Evolutionary conservation across 2,329 filamentous ascomycete genomes (phyloP).

Genomic region (Claviceps humidiphila): DNA sequence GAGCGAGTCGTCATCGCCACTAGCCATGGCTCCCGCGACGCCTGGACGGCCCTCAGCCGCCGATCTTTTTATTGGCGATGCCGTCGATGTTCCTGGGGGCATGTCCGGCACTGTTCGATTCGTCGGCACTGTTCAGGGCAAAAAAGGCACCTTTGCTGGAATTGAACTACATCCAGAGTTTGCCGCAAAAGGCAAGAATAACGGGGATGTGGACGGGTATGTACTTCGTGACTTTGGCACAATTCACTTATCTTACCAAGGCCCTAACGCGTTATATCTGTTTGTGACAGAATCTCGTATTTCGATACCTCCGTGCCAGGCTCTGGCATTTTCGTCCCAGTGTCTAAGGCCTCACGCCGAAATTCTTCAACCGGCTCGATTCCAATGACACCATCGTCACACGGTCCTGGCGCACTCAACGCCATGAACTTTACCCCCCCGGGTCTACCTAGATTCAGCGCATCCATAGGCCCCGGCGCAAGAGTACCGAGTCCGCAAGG

Average conservation of each 20-base stretch:
- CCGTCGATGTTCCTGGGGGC: constrained; percentile 81
- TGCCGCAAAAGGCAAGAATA: constrained; percentile 81
- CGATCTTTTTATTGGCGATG: constrained; percentile 60
- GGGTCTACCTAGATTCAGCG: constrained; percentile 66
- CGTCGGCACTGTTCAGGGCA: constrained; percentile 72
- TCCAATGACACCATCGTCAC: constrained; percentile 57
- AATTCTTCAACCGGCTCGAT: constrained; percentile 40
- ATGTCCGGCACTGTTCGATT: constrained; percentile 89
- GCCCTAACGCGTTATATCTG: background rate
- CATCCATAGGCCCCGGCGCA: constrained; percentile 62
- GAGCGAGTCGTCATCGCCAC: constrained; percentile 17
- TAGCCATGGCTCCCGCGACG: constrained; percentile 37
- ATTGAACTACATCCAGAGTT: constrained; percentile 78
- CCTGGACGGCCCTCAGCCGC: constrained; percentile 38
- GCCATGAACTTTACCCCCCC: constrained; percentile 50
- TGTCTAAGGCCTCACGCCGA: constrained; percentile 64
- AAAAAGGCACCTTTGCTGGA: constrained; percentile 82
- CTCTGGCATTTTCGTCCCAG: constrained; percentile 85
- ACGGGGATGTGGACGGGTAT: constrained; percentile 88
- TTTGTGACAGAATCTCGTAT: constrained; percentile 47
- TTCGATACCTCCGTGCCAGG: constrained; percentile 68
- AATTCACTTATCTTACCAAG: background rate
- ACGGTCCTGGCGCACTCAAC: constrained; percentile 41
- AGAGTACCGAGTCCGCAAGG: constrained; percentile 58
- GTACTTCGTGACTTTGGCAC: constrained; percentile 13